Evolutionary conservation across 1,284 basidiomycete species (phyloP).

Genomic region (Termitomyces sp.): DNA sequence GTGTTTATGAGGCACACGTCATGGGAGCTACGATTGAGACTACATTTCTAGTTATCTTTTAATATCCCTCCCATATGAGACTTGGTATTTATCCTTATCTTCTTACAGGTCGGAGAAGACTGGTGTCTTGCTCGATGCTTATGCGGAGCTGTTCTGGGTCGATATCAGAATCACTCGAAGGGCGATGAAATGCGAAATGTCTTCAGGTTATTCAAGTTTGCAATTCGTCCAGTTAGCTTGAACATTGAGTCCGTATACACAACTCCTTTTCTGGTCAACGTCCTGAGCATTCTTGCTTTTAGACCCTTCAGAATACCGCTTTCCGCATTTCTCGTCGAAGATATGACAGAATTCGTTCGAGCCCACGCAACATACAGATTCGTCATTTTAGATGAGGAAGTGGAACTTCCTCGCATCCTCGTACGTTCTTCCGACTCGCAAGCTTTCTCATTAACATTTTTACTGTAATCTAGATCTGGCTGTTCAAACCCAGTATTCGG

Average conservation of each 20-base stretch:
- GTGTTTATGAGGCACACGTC: slow-evolving; percentile 58
- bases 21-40: slow-evolving; percentile 82
- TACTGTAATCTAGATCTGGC: slow-evolving; percentile 60
- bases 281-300: slow-evolving; percentile 3
- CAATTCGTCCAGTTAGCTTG: slow-evolving; percentile 67
- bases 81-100: slow-evolving; percentile 16
- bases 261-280: not conserved
- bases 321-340: slow-evolving; percentile 79
- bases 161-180: slow-evolving; percentile 49
- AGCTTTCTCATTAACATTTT: not conserved
- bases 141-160: slow-evolving; percentile 75
- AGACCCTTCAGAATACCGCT: slow-evolving; percentile 67
- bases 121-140: slow-evolving; percentile 67
- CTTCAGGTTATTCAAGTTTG: slow-evolving; percentile 76
- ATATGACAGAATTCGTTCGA: slow-evolving; percentile 82
- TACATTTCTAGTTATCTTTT: slow-evolving; percentile 40
- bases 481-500: slow-evolving; percentile 83
- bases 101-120: slow-evolving; percentile 48
- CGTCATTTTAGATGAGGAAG: slow-evolving; percentile 77
- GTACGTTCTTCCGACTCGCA: slow-evolving; percentile 38
- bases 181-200: slow-evolving; percentile 37
- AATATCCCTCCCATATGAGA: slow-evolving; percentile 5
- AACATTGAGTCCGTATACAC: slow-evolving; percentile 52
- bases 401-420: slow-evolving; percentile 70
- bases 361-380: slow-evolving; percentile 90